phyloP scores from a whole-genome alignment of 75 land plant genomes.

The Picea glauca region DNA sequence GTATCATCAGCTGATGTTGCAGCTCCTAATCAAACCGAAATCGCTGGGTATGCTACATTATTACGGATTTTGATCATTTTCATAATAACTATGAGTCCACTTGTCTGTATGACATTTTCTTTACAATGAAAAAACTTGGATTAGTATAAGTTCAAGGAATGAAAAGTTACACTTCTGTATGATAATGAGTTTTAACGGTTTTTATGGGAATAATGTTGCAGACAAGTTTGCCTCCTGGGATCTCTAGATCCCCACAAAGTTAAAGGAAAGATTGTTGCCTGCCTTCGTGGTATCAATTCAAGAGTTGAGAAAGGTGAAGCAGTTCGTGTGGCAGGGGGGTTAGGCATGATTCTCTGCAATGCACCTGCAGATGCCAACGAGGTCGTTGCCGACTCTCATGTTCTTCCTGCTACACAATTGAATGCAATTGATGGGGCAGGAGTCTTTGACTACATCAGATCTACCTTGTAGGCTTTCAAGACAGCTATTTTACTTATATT shows the following conservation, averaged over 20 bases:
- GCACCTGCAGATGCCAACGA: slow-evolving; percentile 24
- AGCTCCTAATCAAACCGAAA: not conserved
- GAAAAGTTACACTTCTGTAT: not conserved
- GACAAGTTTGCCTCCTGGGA: slow-evolving; percentile 9
- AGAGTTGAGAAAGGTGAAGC: slow-evolving; percentile 37
- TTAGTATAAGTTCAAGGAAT: not conserved
- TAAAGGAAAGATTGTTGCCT: slow-evolving; percentile 59
- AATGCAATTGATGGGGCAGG: slow-evolving; percentile 17
- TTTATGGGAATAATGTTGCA: not conserved
- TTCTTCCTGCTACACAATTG: slow-evolving; percentile 56
- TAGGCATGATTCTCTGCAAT: slow-evolving; percentile 63
- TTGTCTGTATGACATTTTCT: too few species aligned
- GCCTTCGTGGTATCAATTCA: slow-evolving; percentile 30
- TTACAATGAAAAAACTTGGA: not conserved
- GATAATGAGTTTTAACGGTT: not conserved
- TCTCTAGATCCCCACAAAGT: slow-evolving; percentile 43
- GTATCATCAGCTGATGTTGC: slow-evolving; percentile 15
- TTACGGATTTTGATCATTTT: too few species aligned
- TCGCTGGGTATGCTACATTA: not conserved
- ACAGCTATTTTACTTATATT: not conserved
- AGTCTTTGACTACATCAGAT: slow-evolving; percentile 44
- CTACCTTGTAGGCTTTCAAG: slow-evolving; percentile 31
- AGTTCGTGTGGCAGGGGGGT: slow-evolving; percentile 41
- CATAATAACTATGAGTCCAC: too few species aligned
- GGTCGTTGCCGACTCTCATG: slow-evolving; percentile 43